Percentiles rank a stretch among this genome's conserved stretches.
phyloP scores from a whole-genome alignment of 78 protist species.

The Dictyostelium discoideum region dicty_2.7 NC_007088.5:5728501-5729000 shows the following conservation, averaged over 20 bases:
- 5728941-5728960: neutral
- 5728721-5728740: neutral
- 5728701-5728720: constrained; percentile 29
- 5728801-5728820: neutral
- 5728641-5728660: constrained; percentile 26
- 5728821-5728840: neutral
- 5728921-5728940: neutral
- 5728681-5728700: constrained; percentile 17
- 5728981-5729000: neutral
- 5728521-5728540: neutral
- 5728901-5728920: neutral
- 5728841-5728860: constrained; percentile 37
- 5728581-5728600: constrained; percentile 10
- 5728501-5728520: constrained; percentile 33
- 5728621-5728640: constrained; percentile 1
- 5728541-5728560: neutral
- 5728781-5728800: neutral
- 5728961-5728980: neutral
- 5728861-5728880: constrained; percentile 10
- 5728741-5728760: constrained; percentile 11
- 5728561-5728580: neutral
- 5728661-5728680: constrained; percentile 62
- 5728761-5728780: neutral
- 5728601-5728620: neutral
- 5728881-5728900: neutral